Percentiles rank a stretch among this genome's conserved stretches.
phyloP scores from a whole-genome alignment of 345 rosid genomes.

The Arabis alpina region DNA sequence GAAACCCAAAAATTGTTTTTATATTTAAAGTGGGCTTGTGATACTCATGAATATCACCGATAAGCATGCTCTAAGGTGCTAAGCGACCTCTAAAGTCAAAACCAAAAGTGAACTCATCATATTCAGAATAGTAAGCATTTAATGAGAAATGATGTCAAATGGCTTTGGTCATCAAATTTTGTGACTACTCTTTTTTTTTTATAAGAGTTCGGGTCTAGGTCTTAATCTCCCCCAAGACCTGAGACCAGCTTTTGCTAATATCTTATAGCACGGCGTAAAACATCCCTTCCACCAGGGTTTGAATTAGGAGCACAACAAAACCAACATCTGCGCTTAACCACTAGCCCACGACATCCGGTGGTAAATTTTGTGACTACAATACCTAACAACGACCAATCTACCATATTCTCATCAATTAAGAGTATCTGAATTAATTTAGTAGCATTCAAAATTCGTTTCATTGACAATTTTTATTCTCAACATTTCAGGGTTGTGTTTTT shows the following conservation, averaged over 20 bases:
- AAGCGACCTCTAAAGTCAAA: constrained; percentile 33
- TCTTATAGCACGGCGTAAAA: too few species aligned
- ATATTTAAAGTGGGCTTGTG: too few species aligned
- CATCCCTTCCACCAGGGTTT: too few species aligned
- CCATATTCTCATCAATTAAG: background rate
- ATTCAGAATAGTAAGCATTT: constrained; percentile 32
- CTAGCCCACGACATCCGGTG: too few species aligned
- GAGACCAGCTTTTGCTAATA: too few species aligned
- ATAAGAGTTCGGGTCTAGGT: too few species aligned
- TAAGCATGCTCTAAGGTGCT: too few species aligned
- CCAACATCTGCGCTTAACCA: too few species aligned
- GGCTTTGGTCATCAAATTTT: constrained; percentile 22
- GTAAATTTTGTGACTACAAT: constrained; percentile 26
- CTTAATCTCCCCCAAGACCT: too few species aligned
- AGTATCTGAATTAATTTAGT: background rate
- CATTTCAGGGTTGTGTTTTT: background rate
- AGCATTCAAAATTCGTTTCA: background rate
- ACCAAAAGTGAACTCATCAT: constrained; percentile 34
- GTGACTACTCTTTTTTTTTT: background rate
- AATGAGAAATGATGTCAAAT: constrained; percentile 26
- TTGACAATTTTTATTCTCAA: background rate
- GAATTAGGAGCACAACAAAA: too few species aligned
- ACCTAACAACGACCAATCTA: constrained; percentile 31
- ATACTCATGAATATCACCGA: too few species aligned
- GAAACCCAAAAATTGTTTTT: too few species aligned